These are phyloP conservation scores for Mesotaenium endlicherianum DNA, from an alignment of 139 green algal genomes.

Conservation along the genomic window DNA sequence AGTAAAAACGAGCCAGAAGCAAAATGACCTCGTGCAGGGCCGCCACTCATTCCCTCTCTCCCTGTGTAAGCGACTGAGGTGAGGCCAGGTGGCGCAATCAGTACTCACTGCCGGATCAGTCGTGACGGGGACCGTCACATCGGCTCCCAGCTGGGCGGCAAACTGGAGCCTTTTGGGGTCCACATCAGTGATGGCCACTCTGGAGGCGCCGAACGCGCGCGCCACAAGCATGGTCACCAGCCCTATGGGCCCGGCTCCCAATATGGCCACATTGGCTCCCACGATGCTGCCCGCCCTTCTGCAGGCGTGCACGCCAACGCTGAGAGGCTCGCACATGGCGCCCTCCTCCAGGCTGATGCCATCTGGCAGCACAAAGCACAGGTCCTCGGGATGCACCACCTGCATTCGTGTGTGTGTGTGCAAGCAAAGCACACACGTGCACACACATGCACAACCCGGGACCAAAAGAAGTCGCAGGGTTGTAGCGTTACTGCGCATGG, in stretches of 20 bases:
- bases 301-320: slow-evolving; percentile 61
- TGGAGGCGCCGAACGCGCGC: slow-evolving; percentile 58
- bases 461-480: too few species aligned
- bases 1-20: too few species aligned
- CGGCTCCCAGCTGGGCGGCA: slow-evolving; percentile 21
- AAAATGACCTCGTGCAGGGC: too few species aligned
- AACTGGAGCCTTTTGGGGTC: slow-evolving; percentile 9
- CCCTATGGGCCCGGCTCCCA: slow-evolving; percentile 66
- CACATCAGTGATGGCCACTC: slow-evolving; percentile 58
- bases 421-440: too few species aligned
- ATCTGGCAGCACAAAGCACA: slow-evolving; percentile 63
- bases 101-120: too few species aligned
- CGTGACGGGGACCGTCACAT: not conserved
- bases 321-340: slow-evolving; percentile 67
- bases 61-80: too few species aligned
- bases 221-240: slow-evolving; percentile 59
- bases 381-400: slow-evolving; percentile 56
- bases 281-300: slow-evolving; percentile 47
- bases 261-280: slow-evolving; percentile 57
- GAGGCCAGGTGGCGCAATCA: too few species aligned
- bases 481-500: too few species aligned
- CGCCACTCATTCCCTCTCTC: too few species aligned
- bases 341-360: slow-evolving; percentile 60
- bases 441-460: too few species aligned
- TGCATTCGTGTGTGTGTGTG: not conserved